phyloP scores from a whole-genome alignment of 495 filamentous ascomycete genomes.

The Penicillium riverlandense region DNA sequence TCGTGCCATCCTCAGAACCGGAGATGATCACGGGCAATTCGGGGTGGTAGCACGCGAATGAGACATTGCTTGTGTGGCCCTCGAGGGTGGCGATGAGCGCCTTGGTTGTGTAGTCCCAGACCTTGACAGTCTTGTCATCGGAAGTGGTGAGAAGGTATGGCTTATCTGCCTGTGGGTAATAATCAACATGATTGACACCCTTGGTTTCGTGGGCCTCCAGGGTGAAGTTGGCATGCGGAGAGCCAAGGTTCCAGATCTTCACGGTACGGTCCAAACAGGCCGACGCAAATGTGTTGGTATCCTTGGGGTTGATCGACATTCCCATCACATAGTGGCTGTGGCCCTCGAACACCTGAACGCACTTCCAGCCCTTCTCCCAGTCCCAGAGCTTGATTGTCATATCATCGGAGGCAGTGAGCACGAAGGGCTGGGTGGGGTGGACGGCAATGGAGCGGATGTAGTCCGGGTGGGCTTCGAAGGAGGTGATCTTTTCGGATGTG shows the following conservation, averaged over 20 bases:
- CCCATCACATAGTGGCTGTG: conserved; percentile 98
- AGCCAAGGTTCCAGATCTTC: conserved; percentile 97
- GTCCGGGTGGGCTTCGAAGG: conserved; percentile 97
- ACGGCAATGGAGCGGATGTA: conserved; percentile 97
- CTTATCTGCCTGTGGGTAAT: conserved; percentile 94
- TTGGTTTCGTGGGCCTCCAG: conserved; percentile 97
- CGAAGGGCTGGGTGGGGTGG: conserved; percentile 94
- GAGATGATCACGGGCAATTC: conserved; percentile 97
- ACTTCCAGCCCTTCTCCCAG: conserved; percentile 98
- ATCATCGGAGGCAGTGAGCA: conserved; percentile 95
- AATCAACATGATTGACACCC: conserved; percentile 96
- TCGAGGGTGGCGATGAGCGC: conserved; percentile 93
- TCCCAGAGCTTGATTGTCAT: conserved; percentile 99
- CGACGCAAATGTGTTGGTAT: conserved; percentile 96
- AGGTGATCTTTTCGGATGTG: conserved; percentile 97
- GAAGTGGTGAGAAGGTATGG: conserved; percentile 96
- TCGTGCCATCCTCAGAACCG: conserved; percentile 95
- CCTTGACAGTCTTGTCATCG: conserved; percentile 87
- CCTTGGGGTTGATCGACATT: conserved; percentile 98
- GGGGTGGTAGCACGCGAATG: conserved; percentile 96
- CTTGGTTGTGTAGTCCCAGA: conserved; percentile 99
- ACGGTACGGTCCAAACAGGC: conserved; percentile 95
- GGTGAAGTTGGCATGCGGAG: conserved; percentile 83
- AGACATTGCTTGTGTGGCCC: conserved; percentile 98
- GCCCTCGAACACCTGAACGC: conserved; percentile 96